These are phyloP conservation scores for Ophiostoma angusticollis DNA, from an alignment of 2,329 filamentous ascomycete genomes.

Conservation along the genomic window DNA sequence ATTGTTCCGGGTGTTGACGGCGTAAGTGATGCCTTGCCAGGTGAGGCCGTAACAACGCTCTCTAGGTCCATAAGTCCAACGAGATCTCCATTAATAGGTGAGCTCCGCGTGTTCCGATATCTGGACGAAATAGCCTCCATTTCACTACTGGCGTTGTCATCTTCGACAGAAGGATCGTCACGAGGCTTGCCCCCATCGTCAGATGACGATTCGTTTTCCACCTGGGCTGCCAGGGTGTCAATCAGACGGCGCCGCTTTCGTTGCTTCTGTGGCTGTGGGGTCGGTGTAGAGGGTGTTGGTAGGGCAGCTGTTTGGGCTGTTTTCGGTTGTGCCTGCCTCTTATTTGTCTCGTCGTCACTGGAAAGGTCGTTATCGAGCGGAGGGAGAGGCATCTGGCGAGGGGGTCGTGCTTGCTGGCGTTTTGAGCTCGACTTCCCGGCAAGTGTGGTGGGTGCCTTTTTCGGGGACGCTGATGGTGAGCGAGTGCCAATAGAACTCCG, in stretches of 20 bases:
- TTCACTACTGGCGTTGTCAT: constrained; percentile 9
- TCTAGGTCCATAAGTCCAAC: constrained; percentile 9
- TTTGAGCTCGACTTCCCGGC: not conserved
- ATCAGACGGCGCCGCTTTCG: constrained; percentile 24
- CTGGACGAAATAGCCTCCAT: constrained; percentile 5
- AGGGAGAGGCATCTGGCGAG: constrained; percentile 6
- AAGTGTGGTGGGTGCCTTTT: constrained; percentile 1
- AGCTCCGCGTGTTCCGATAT: constrained; percentile 3
- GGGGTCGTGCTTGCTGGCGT: not conserved
- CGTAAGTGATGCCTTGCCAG: constrained; percentile 7
- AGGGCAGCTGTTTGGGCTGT: not conserved
- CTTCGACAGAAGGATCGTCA: not conserved
- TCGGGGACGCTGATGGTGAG: constrained; percentile 3
- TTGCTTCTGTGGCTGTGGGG: constrained; percentile 1
- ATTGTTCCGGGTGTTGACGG: constrained; percentile 12
- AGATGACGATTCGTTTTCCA: constrained; percentile 21
- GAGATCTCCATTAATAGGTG: constrained; percentile 9
- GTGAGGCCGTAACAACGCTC: constrained; percentile 11
- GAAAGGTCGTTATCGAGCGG: not conserved
- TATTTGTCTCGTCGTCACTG: not conserved
- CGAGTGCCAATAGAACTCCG: not conserved
- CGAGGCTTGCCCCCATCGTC: constrained; percentile 3
- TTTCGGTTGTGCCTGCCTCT: not conserved
- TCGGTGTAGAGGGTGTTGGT: not conserved
- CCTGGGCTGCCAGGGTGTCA: constrained; percentile 29